Base-by-base conservation (phyloP, 331 rosid genomes). In the Malus hybrid region DNA sequence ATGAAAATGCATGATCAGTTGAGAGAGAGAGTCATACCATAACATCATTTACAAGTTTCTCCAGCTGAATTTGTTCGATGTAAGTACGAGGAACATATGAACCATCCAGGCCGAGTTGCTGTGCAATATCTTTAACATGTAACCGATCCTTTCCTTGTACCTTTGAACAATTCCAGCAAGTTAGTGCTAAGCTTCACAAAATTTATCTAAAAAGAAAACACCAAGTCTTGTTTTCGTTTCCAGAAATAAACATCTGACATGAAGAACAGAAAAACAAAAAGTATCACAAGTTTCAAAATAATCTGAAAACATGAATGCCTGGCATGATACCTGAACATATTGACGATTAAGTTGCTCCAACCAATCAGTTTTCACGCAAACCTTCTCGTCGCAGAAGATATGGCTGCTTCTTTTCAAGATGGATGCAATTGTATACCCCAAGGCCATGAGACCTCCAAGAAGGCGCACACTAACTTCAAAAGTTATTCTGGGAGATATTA, bases 361-460 rank as follows among this genome's bases (percentile, higher is more conserved):
- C 96, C 97, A 89, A 82, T 94, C 97, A 57, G 88, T 92, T 88
- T 94, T 94, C 66, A 94, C 82, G 39, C 84, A 84, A 76, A 94
- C 93, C 84, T 80, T 92, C 71, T 94, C 96, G 63, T 94, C 89
- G n/a, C 58, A 33, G 73, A 94, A 94, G 65, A 89, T 76, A 81
- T 92, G 99, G 75, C 99, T 94, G 82, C 89, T 88, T 83, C 99
- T 84, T 90, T 94, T 94, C 78, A 94, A 86, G 83, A 94, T 94
- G 86, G 89, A 67, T 20, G 97, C 99, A 83, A 94, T 94, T 61
- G 99, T 94, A 78, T 94, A 94, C 29, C 99, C 99, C 83, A 94
- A 87, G 72, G 99, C 99, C 99, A 94, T 94, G 82, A 94, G 85
- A 74, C 99, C 99, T 80, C 99, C 99, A 66, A 94, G 97, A 84